phyloP scores from a whole-genome alignment of 257 asterid genomes.

The Marsdenia floribunda region DNA sequence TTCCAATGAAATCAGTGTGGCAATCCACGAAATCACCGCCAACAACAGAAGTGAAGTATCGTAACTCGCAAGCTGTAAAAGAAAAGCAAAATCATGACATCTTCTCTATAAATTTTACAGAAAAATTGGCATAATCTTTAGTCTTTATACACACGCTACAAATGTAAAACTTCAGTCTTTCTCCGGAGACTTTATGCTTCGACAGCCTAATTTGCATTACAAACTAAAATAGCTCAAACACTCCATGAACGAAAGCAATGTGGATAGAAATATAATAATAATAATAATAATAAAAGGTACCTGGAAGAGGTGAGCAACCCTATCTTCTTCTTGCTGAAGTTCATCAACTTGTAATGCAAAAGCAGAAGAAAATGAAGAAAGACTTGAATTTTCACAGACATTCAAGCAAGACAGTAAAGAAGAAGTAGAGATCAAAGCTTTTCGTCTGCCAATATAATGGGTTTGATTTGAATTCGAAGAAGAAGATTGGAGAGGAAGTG shows the following conservation, averaged over 20 bases:
- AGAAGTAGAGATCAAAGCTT: constrained; percentile 44
- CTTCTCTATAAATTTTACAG: neutral
- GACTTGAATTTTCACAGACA: constrained; percentile 16
- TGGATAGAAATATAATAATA: neutral
- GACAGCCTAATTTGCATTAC: neutral
- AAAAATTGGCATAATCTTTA: neutral
- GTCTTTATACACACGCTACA: neutral
- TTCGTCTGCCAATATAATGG: constrained; percentile 38
- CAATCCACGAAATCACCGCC: neutral
- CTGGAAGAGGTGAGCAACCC: constrained; percentile 61
- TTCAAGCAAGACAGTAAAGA: constrained; percentile 33
- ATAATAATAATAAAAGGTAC: constrained; percentile 17
- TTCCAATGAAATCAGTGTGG: neutral
- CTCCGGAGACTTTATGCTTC: neutral
- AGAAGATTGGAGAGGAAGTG: constrained; percentile 25
- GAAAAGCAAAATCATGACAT: neutral
- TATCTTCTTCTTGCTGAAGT: constrained; percentile 48
- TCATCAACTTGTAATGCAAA: constrained; percentile 45
- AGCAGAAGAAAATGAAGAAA: constrained; percentile 34
- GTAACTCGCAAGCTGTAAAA: neutral
- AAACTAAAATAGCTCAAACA: neutral
- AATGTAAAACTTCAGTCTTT: neutral
- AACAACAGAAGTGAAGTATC: neutral
- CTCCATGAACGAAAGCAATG: neutral
- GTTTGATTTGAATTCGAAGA: constrained; percentile 19